Conservation (phyloP, 164 flowering plant genomes). For the Nymphaea colorata region DNA sequence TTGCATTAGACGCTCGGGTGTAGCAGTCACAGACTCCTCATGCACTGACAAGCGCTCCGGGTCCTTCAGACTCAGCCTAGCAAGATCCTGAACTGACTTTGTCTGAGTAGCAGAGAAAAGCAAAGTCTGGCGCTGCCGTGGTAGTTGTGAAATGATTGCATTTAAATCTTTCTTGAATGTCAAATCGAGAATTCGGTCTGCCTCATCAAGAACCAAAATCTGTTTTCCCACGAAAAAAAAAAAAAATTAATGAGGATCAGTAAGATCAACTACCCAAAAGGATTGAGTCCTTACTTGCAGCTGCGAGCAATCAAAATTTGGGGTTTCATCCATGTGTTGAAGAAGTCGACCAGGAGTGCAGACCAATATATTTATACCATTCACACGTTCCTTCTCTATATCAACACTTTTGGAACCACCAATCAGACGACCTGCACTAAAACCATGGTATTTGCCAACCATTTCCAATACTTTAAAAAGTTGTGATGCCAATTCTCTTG, state of each 20-base stretch:
- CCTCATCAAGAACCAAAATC: constrained; percentile 97
- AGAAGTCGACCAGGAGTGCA: constrained; percentile 98
- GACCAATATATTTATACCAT: constrained; percentile 68
- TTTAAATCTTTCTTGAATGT: constrained; percentile 60
- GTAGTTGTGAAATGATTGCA: constrained; percentile 83
- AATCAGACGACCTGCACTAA: constrained; percentile 90
- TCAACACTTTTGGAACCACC: constrained; percentile 91
- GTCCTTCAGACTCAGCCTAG: constrained; percentile 89
- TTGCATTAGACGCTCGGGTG: constrained; percentile 67
- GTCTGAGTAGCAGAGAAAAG: constrained; percentile 97
- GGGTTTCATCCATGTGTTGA: constrained; percentile 98
- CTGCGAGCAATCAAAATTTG: constrained; percentile 86
- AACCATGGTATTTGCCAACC: constrained; percentile 70
- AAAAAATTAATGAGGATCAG: neutral
- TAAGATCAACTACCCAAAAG: neutral
- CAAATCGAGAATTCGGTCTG: constrained; percentile 85
- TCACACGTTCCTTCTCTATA: constrained; percentile 60
- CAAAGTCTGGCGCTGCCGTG: constrained; percentile 73
- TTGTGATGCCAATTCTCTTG: constrained; percentile 85
- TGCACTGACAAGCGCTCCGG: constrained; percentile 93
- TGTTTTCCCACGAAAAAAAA: constrained; percentile 23
- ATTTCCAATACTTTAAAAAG: constrained; percentile 58
- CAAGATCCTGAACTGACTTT: constrained; percentile 88
- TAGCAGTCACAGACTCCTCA: constrained; percentile 70
- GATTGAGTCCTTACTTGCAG: constrained; percentile 55